These are phyloP conservation scores for Stagonosporopsis tanaceti DNA, from an alignment of 2,329 filamentous ascomycete species.

Conservation along the genomic window DNA sequence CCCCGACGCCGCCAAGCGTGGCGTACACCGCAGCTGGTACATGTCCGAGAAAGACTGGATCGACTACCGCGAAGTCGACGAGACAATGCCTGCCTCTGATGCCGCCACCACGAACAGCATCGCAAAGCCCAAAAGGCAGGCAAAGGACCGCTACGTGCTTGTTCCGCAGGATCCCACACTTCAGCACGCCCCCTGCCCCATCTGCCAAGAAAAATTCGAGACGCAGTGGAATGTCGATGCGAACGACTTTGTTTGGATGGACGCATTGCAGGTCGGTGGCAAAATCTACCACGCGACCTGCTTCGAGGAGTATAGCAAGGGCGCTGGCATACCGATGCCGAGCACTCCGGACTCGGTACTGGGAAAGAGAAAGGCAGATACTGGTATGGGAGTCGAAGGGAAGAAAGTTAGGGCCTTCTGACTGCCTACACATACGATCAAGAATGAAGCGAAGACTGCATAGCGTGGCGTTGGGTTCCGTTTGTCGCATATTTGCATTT, in stretches of 20 bases:
- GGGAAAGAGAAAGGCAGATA: constrained; percentile 48
- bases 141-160: constrained; percentile 75
- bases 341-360: constrained; percentile 49
- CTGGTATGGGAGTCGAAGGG: constrained; percentile 31
- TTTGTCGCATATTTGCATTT: not conserved
- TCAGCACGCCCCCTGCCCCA: constrained; percentile 82
- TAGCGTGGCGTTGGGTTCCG: constrained; percentile 25
- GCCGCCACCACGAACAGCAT: constrained; percentile 46
- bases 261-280: constrained; percentile 78
- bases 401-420: constrained; percentile 45
- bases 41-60: constrained; percentile 96
- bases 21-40: constrained; percentile 93
- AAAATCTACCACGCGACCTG: constrained; percentile 91
- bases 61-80: constrained; percentile 79
- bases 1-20: constrained; percentile 82
- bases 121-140: constrained; percentile 58
- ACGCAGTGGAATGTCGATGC: constrained; percentile 90
- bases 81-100: constrained; percentile 56
- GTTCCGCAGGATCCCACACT: constrained; percentile 81
- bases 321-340: constrained; percentile 40
- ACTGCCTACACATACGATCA: not conserved
- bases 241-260: constrained; percentile 97
- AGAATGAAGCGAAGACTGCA: constrained; percentile 9
- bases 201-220: constrained; percentile 95
- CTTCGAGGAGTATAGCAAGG: constrained; percentile 69